A percentile compares a stretch with the other conserved stretches of the same genome.
Evolutionary conservation across 495 filamentous ascomycete genomes (phyloP).

Genomic region (Beverwykella pulmonaria): DNA sequence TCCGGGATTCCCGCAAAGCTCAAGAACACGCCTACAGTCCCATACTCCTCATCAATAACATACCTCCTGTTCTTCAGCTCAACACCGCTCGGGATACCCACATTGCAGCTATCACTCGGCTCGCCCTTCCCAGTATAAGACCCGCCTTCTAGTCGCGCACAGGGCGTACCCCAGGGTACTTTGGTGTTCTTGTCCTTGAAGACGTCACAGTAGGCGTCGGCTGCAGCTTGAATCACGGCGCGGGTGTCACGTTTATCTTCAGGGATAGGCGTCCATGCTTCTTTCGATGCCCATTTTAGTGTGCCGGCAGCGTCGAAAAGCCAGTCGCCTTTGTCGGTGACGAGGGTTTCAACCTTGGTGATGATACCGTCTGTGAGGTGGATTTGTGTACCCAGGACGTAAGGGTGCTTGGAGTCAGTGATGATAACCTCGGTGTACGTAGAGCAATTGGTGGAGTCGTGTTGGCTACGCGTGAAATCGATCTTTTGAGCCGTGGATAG

Average conservation of each 20-base stretch:
- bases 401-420: conserved; percentile 50
- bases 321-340: conserved; percentile 34
- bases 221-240: conserved; percentile 27
- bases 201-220: conserved; percentile 32
- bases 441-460: conserved; percentile 55
- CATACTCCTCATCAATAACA: conserved; percentile 55
- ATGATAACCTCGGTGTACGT: conserved; percentile 57
- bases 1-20: conserved; percentile 53
- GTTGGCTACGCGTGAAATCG: conserved; percentile 52
- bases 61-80: conserved; percentile 49
- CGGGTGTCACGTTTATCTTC: conserved; percentile 20
- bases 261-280: conserved; percentile 26
- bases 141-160: conserved; percentile 54
- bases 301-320: conserved; percentile 32
- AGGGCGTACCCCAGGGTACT: conserved; percentile 38
- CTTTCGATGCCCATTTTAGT: conserved; percentile 20
- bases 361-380: conserved; percentile 36
- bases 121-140: conserved; percentile 33
- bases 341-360: conserved; percentile 19
- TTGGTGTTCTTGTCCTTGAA: conserved; percentile 28
- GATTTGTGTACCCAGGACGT: conserved; percentile 54
- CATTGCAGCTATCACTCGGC: conserved; percentile 9
- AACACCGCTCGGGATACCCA: conserved; percentile 38
- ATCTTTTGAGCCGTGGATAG: conserved; percentile 49
- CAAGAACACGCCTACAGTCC: conserved; percentile 52